phyloP scores from a whole-genome alignment of 2,329 filamentous ascomycete genomes.

The Trichoderma simmonsii region DNA sequence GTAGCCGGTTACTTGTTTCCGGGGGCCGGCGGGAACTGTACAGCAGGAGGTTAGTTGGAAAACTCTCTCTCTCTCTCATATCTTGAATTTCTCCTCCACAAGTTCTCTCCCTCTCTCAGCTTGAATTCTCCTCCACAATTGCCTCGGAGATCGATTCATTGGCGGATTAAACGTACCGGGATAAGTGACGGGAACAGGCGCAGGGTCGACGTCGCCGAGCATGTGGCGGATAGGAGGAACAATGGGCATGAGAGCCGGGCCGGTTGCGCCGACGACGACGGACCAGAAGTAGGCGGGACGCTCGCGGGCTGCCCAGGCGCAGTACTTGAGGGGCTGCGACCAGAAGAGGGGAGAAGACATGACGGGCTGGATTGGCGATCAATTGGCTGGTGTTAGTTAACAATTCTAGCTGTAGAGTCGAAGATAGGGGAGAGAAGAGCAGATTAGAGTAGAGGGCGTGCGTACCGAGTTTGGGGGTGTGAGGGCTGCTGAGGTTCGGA shows the following conservation, averaged over 20 bases:
- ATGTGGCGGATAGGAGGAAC: slow-evolving; percentile 71
- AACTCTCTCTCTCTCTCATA: slow-evolving; percentile 9
- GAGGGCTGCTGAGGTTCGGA: neutral
- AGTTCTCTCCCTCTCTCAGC: neutral
- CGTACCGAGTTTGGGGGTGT: neutral
- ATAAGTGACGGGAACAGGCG: slow-evolving; percentile 82
- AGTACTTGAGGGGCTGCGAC: slow-evolving; percentile 76
- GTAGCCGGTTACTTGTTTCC: slow-evolving; percentile 59
- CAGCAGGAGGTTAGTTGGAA: neutral
- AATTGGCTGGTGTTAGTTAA: neutral
- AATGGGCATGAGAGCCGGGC: slow-evolving; percentile 66
- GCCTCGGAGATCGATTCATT: neutral
- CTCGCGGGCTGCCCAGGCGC: slow-evolving; percentile 82
- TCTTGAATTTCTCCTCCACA: neutral
- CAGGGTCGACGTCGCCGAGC: slow-evolving; percentile 70
- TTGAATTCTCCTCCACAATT: neutral
- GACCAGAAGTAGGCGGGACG: slow-evolving; percentile 92
- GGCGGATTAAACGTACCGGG: slow-evolving; percentile 63
- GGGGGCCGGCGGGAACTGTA: slow-evolving; percentile 55
- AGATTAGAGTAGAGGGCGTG: neutral
- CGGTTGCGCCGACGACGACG: slow-evolving; percentile 66
- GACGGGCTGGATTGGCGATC: slow-evolving; percentile 16
- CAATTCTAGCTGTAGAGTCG: neutral
- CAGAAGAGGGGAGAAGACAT: slow-evolving; percentile 80
- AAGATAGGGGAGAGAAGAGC: neutral